These are phyloP conservation scores for Aspergillus sp. DNA, from an alignment of 2,329 filamentous ascomycete species.

Conservation along the genomic window DNA sequence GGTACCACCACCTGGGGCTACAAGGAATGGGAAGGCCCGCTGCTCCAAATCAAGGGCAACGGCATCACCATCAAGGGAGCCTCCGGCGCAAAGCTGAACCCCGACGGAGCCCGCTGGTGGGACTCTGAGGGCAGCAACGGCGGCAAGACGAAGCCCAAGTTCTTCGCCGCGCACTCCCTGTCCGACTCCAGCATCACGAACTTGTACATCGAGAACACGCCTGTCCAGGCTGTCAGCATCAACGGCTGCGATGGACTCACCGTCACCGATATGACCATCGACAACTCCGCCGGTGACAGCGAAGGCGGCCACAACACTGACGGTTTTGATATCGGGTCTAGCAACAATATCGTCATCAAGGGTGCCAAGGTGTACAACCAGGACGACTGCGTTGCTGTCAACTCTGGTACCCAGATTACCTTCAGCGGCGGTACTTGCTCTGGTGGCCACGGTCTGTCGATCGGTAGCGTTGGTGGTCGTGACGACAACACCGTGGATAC, in stretches of 20 bases:
- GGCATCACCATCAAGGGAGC: slow-evolving; percentile 55
- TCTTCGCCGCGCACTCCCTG: slow-evolving; percentile 53
- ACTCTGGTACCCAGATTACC: slow-evolving; percentile 49
- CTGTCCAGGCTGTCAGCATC: slow-evolving; percentile 39
- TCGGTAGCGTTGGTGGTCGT: slow-evolving; percentile 60
- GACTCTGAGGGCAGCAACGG: slow-evolving; percentile 61
- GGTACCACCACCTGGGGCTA: slow-evolving; percentile 67
- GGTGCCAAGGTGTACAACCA: slow-evolving; percentile 57
- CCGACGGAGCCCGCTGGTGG: slow-evolving; percentile 60
- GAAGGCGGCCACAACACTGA: slow-evolving; percentile 55
- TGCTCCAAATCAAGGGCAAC: slow-evolving; percentile 61
- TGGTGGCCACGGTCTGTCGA: slow-evolving; percentile 54
- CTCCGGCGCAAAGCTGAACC: slow-evolving; percentile 54
- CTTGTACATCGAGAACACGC: slow-evolving; percentile 38
- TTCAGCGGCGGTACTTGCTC: slow-evolving; percentile 32
- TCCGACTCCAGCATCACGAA: slow-evolving; percentile 33
- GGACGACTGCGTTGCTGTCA: slow-evolving; percentile 61
- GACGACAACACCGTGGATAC: slow-evolving; percentile 55
- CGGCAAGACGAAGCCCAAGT: slow-evolving; percentile 65
- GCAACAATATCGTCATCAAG: slow-evolving; percentile 50
- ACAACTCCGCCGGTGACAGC: slow-evolving; percentile 57
- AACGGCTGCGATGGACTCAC: slow-evolving; percentile 50
- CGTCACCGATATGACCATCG: slow-evolving; percentile 54
- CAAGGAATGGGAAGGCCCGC: slow-evolving; percentile 63
- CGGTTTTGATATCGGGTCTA: slow-evolving; percentile 40